Evolutionary conservation across 2,329 filamentous ascomycete species (phyloP).

Genomic region (Furcasterigmium sp.): DNA sequence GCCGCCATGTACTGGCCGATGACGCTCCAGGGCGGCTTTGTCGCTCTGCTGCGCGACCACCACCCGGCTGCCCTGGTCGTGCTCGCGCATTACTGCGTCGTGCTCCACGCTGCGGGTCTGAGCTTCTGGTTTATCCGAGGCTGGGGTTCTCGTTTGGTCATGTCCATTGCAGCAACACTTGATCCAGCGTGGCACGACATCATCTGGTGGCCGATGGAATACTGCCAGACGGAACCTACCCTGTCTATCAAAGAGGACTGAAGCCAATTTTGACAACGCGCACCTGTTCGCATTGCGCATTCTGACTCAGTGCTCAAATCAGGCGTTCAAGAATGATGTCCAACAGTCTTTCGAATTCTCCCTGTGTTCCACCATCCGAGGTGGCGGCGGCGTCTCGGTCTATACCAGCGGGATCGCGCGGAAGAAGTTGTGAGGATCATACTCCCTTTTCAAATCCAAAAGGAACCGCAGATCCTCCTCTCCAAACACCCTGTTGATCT

Average conservation of each 20-base stretch:
- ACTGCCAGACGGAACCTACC: no score
- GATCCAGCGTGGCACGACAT: neutral
- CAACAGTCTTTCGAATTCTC: no score
- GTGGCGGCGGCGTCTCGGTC: no score
- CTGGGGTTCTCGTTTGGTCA: neutral
- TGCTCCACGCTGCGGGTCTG: conserved; percentile 9
- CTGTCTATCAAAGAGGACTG: no score
- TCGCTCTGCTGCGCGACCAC: conserved; percentile 8
- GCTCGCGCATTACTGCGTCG: conserved; percentile 12
- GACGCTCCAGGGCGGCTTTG: conserved; percentile 10
- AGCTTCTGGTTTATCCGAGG: conserved; percentile 8
- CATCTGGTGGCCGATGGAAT: neutral
- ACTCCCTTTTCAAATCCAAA: conserved; percentile 8
- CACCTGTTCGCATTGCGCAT: no score
- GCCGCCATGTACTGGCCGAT: conserved; percentile 13
- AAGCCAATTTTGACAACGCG: no score
- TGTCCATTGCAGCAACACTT: neutral
- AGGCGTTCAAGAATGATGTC: no score
- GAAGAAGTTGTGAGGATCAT: conserved; percentile 11
- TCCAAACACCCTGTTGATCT: conserved; percentile 23
- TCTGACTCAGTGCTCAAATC: no score
- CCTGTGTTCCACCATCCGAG: no score
- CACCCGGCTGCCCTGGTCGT: conserved; percentile 10
- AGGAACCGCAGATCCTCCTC: conserved; percentile 13
- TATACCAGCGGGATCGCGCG: neutral